These are phyloP conservation scores for Pichia ethanolica DNA, from an alignment of 805 yeast genomes.

Conservation along the genomic window DNA sequence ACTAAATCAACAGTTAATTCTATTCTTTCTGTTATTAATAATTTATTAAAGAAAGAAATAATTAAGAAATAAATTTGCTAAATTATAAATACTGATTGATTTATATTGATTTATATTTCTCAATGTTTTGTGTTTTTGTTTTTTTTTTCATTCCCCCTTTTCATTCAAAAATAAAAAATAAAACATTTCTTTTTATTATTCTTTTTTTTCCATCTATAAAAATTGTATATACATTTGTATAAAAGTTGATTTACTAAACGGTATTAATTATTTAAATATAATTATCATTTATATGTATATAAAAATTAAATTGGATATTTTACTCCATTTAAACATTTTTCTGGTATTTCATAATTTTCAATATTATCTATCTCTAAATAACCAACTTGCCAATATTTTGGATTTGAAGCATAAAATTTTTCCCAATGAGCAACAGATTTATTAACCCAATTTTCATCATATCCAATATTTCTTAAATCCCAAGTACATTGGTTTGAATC, in stretches of 20 bases:
- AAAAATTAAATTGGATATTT: neutral
- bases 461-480: conserved; percentile 56
- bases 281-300: too few relatives aligned
- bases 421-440: conserved; percentile 46
- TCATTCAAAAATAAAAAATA: too few relatives aligned
- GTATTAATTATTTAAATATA: neutral
- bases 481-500: conserved; percentile 49
- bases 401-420: conserved; percentile 34
- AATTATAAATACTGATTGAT: neutral
- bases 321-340: conserved; percentile 2
- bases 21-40: conserved; percentile 56
- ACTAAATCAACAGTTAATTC: conserved; percentile 77
- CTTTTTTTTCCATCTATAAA: neutral
- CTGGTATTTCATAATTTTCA: neutral
- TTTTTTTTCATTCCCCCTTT: neutral
- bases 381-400: conserved; percentile 59
- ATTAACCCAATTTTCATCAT: conserved; percentile 26
- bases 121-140: too few relatives aligned
- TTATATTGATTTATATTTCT: too few relatives aligned
- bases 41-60: conserved; percentile 19
- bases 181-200: neutral
- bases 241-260: neutral
- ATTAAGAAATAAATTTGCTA: neutral
- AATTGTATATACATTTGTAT: neutral
- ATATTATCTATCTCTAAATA: conserved; percentile 27